Percentiles rank a stretch among this genome's conserved stretches.
Conservation (phyloP, 345 rosid species). For the Lepidium didymum region DNA sequence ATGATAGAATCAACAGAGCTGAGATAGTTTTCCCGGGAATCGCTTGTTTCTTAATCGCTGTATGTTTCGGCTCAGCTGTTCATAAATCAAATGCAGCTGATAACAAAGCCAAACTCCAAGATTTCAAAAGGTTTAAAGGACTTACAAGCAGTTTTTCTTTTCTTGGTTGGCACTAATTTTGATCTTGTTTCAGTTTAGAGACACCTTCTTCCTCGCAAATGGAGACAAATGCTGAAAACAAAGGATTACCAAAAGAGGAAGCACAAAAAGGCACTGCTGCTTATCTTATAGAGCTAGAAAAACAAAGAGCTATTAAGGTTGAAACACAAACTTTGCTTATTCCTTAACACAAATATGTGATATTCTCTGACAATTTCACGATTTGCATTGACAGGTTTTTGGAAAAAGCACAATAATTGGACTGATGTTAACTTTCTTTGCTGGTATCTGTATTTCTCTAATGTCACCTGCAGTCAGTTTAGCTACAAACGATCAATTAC, state of each 20-base stretch:
- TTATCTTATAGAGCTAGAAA: slow-evolving; percentile 66
- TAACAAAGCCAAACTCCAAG: slow-evolving; percentile 36
- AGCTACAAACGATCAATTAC: slow-evolving; percentile 83
- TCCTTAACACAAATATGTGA: neutral
- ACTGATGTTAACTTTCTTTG: slow-evolving; percentile 56
- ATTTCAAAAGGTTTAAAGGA: neutral
- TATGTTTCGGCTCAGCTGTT: slow-evolving; percentile 76
- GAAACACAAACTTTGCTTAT: neutral
- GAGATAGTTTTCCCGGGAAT: slow-evolving; percentile 81
- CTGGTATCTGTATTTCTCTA: slow-evolving; percentile 68
- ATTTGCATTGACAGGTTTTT: slow-evolving; percentile 42
- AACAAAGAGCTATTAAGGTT: slow-evolving; percentile 72
- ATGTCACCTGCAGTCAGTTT: slow-evolving; percentile 84
- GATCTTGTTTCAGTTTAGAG: slow-evolving; percentile 36
- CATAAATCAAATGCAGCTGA: slow-evolving; percentile 76
- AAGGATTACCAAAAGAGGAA: slow-evolving; percentile 30
- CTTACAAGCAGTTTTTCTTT: neutral
- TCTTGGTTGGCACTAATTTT: neutral
- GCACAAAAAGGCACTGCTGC: slow-evolving; percentile 48
- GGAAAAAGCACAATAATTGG: slow-evolving; percentile 61
- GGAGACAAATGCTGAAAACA: slow-evolving; percentile 11
- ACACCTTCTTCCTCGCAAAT: slow-evolving; percentile 18
- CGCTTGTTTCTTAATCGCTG: slow-evolving; percentile 73
- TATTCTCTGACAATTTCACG: neutral
- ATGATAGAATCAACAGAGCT: slow-evolving; percentile 57